Base-by-base conservation (phyloP, 352 stramenopile genomes). In the Globisporangium okanoganense region DNA sequence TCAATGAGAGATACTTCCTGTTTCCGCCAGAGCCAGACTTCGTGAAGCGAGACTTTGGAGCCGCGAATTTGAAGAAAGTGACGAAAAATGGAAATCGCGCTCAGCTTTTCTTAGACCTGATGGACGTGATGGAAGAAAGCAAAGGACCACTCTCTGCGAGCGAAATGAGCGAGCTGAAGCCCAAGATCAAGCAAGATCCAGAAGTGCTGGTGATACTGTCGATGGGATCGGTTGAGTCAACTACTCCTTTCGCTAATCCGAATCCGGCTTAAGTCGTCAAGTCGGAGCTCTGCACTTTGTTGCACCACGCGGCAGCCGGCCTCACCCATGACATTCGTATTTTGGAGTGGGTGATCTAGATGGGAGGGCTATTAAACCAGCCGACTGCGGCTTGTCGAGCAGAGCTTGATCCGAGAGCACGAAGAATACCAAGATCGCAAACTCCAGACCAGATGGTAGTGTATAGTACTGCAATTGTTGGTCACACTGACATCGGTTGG, bases 321-420 rank as follows among this genome's bases (percentile, higher is more conserved):
- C 55, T 51, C 40, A 67, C 65, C 5, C 62, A 69, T 10, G 66
- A 83, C 20, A 41, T 22, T 5, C 40, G 59, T 0, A 65, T 78
- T 8, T 64, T 76, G 0, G 71, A 82, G 36, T 82, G 69, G 66
- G 61, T 82, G 38, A 64, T 76, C 47, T 65, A 80, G 20, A 72
- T 79, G 59, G 67, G 58, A 29, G 64, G 58, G 1, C 60, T 71
- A 5, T 18, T 50, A n/a, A 54, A 55, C 29, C 58, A 74, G 20
- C 64, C 64, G 14, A 56, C 62, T 16, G 6, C 61, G 24, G 56
- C 66, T 35, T 66, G 64, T 16, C 56, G 64, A 2, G 40, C 54
- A 9, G 36, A 57, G 31, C 25, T 51, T 4, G 35, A 40, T 24
- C 62, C 52, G 40, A 44, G 53, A 24, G 48, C 67, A n/a, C 22